Evolutionary conservation across 2,329 filamentous ascomycete genomes (phyloP).

Genomic region (Ramularia collo-cygni): DNA sequence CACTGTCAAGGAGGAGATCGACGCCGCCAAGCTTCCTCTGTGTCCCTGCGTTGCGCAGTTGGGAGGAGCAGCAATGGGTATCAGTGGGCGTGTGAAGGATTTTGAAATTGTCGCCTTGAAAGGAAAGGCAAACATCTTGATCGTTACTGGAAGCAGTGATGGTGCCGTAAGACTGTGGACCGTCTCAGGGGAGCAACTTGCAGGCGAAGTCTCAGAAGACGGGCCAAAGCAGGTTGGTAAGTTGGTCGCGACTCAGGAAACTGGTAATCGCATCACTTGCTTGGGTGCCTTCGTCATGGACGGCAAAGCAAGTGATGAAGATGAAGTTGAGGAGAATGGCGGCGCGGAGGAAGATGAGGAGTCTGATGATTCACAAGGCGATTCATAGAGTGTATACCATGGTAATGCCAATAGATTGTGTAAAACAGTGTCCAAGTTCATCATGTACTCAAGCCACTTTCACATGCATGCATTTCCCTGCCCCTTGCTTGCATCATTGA

Average conservation of each 20-base stretch:
- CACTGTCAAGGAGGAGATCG: slow-evolving; percentile 14
- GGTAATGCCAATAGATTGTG: no score
- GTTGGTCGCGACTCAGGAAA: slow-evolving; percentile 72
- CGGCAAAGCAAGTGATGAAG: slow-evolving; percentile 19
- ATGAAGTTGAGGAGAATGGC: slow-evolving; percentile 11
- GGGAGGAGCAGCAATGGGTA: slow-evolving; percentile 58
- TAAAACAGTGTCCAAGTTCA: no score
- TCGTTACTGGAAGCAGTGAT: slow-evolving; percentile 76
- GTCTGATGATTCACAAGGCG: slow-evolving; percentile 8
- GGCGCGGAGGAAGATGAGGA: slow-evolving; percentile 10
- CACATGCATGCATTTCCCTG: no score
- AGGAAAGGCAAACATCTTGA: slow-evolving; percentile 39
- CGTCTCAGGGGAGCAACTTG: slow-evolving; percentile 9
- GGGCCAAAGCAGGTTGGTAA: slow-evolving; percentile 50
- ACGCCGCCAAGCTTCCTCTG: slow-evolving; percentile 24
- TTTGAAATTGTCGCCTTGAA: slow-evolving; percentile 57
- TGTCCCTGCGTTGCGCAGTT: slow-evolving; percentile 61
- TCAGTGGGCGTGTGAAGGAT: slow-evolving; percentile 76
- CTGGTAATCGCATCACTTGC: slow-evolving; percentile 83
- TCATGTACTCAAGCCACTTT: no score
- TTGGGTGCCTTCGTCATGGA: slow-evolving; percentile 76
- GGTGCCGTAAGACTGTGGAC: slow-evolving; percentile 76
- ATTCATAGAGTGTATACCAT: no score
- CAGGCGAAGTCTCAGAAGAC: slow-evolving; percentile 15
- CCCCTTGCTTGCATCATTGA: no score